These are phyloP conservation scores for Nicotiana tabacum DNA, from an alignment of 257 asterid genomes.

Conservation along the genomic window DNA sequence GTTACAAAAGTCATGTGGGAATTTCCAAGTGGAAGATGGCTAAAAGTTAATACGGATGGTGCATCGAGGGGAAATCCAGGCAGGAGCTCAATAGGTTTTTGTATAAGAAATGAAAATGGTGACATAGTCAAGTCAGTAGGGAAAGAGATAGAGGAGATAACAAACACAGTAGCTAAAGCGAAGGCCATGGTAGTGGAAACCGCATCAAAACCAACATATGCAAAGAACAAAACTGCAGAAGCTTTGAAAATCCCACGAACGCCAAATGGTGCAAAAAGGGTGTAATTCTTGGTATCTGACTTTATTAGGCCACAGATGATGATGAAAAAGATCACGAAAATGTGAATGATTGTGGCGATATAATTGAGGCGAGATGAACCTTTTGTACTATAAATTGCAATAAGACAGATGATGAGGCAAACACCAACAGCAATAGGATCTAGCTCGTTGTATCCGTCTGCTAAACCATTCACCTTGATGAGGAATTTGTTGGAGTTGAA, in stretches of 20 bases:
- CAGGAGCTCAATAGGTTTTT: too few relatives aligned
- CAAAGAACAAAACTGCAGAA: constrained; percentile 9
- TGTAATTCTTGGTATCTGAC: neutral
- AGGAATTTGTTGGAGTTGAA: neutral
- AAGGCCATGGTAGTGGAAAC: neutral
- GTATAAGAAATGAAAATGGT: too few relatives aligned
- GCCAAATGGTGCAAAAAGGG: neutral
- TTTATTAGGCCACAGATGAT: neutral
- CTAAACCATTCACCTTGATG: constrained; percentile 5
- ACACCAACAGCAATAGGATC: constrained; percentile 13
- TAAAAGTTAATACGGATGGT: too few relatives aligned
- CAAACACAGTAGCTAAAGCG: too few relatives aligned
- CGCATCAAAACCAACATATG: constrained; percentile 14
- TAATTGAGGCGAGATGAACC: constrained; percentile 10
- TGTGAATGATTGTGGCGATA: constrained; percentile 3
- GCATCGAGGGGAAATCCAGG: too few relatives aligned
- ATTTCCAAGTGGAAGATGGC: too few relatives aligned
- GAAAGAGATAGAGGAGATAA: too few relatives aligned
- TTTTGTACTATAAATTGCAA: neutral
- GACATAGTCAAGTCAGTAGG: too few relatives aligned
- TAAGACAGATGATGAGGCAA: neutral
- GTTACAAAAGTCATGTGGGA: too few relatives aligned
- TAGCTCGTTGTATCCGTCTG: neutral
- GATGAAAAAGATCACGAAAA: constrained; percentile 1
- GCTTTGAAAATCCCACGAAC: neutral